These are phyloP conservation scores for Diutina catenulata DNA, from an alignment of 1,139 yeast species.

Conservation along the genomic window DNA sequence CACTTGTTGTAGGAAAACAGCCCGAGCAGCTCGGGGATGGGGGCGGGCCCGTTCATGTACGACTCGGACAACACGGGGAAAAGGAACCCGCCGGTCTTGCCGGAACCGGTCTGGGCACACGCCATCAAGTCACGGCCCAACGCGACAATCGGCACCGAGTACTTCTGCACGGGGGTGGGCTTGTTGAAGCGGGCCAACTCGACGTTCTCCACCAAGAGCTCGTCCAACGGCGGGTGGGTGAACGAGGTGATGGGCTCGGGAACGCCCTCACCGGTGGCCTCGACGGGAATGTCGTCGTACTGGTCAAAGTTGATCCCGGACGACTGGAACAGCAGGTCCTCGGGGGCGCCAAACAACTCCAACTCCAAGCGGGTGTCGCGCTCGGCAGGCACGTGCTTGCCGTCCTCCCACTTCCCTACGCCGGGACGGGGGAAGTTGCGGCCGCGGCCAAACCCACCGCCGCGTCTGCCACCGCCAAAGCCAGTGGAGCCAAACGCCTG, in stretches of 20 bases:
- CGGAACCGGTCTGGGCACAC: constrained; percentile 99
- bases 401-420: constrained; percentile 73
- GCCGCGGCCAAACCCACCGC: constrained; percentile 2
- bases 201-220: constrained; percentile 78
- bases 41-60: constrained; percentile 79
- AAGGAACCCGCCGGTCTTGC: constrained; percentile 96
- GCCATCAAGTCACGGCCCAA: constrained; percentile 98
- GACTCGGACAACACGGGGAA: constrained; percentile 96
- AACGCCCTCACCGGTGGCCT: constrained; percentile 89
- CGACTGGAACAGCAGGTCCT: constrained; percentile 91
- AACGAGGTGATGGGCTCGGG: constrained; percentile 89
- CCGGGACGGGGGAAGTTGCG: constrained; percentile 27
- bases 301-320: constrained; percentile 93
- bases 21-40: constrained; percentile 30
- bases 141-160: constrained; percentile 95
- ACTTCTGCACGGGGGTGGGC: constrained; percentile 98
- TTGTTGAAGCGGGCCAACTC: constrained; percentile 78
- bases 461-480: constrained; percentile 11
- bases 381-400: constrained; percentile 79
- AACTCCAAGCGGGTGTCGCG: constrained; percentile 56
- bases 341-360: constrained; percentile 65
- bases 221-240: constrained; percentile 87
- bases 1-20: constrained; percentile 66
- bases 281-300: constrained; percentile 26
- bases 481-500: constrained; percentile 8